Evolutionary conservation across 1,284 basidiomycete species (phyloP).

Genomic region (Entoloma clypeatum): DNA sequence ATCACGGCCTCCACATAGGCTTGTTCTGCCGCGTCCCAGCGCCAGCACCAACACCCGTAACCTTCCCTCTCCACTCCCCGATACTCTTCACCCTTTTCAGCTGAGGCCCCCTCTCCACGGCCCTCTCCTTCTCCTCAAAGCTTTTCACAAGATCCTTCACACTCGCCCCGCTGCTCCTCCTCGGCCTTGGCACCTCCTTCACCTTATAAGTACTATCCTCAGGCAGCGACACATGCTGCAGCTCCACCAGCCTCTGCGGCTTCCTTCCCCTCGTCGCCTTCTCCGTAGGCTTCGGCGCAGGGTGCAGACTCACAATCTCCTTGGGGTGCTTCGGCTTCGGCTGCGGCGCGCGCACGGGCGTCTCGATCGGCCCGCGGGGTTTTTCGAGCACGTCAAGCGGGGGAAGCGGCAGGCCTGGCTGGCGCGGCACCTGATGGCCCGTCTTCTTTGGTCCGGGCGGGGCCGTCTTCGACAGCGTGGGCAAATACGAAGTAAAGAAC

Average conservation of each 20-base stretch:
- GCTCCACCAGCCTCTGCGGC: constrained; percentile 51
- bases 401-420: constrained; percentile 47
- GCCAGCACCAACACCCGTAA: constrained; percentile 8
- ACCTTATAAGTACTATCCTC: constrained; percentile 17
- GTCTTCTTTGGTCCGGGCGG: constrained; percentile 18
- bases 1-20: constrained; percentile 16
- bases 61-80: constrained; percentile 25
- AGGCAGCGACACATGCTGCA: constrained; percentile 45
- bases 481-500: constrained; percentile 60
- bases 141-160: constrained; percentile 65
- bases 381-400: constrained; percentile 48
- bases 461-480: constrained; percentile 38
- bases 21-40: constrained; percentile 2
- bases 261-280: constrained; percentile 36
- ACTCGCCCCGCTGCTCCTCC: constrained; percentile 58
- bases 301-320: constrained; percentile 57
- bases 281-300: constrained; percentile 37
- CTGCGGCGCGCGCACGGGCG: constrained; percentile 49
- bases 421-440: constrained; percentile 10
- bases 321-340: constrained; percentile 50
- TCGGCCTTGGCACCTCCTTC: constrained; percentile 27
- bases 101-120: constrained; percentile 13
- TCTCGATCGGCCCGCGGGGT: constrained; percentile 50
- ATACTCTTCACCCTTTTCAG: constrained; percentile 29
- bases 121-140: constrained; percentile 51